Evolutionary conservation across 2,329 filamentous ascomycete genomes (phyloP).

Genomic region (Xylariaceae sp.): DNA sequence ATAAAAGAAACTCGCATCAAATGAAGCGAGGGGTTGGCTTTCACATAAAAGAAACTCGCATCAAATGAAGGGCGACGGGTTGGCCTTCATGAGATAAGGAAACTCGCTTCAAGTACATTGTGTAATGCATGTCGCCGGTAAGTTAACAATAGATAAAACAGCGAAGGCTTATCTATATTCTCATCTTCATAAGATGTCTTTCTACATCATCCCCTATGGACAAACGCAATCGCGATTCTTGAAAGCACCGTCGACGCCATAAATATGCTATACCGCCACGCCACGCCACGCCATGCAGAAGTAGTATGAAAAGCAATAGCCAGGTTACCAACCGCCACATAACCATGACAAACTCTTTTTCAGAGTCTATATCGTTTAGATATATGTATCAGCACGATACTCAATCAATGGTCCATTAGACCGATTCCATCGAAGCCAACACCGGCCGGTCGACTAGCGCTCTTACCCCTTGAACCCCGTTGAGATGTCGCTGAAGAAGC

Average conservation of each 20-base stretch:
- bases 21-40: too few species aligned
- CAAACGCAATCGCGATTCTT: too few species aligned
- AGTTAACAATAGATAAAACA: too few species aligned
- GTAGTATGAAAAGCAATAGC: slow-evolving; percentile 2
- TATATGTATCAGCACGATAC: too few species aligned
- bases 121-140: too few species aligned
- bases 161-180: too few species aligned
- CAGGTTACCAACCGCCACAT: background rate
- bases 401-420: slow-evolving; percentile 30
- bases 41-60: background rate
- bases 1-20: background rate
- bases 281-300: slow-evolving; percentile 5
- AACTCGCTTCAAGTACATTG: too few species aligned
- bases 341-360: background rate
- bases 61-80: too few species aligned
- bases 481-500: slow-evolving; percentile 12
- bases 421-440: slow-evolving; percentile 28
- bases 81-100: too few species aligned
- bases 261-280: background rate
- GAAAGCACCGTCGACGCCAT: background rate
- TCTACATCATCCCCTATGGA: too few species aligned
- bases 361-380: background rate
- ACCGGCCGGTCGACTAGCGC: slow-evolving; percentile 14
- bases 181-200: too few species aligned
- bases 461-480: slow-evolving; percentile 1